Evolutionary conservation across 108 stramenopile genomes (phyloP).

Genomic region (Nitzschia palea): DNA sequence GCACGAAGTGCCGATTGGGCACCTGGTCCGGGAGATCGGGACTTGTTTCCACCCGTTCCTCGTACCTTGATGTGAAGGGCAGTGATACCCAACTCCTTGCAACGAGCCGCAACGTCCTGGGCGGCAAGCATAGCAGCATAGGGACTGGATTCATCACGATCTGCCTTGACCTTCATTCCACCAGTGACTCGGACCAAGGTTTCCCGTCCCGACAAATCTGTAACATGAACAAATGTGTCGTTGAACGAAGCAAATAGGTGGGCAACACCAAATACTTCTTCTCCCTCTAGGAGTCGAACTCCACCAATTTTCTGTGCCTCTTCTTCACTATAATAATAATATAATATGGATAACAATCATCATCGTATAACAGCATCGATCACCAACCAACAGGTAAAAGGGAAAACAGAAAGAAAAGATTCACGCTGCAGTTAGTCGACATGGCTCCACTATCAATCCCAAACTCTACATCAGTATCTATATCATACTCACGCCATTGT

Average conservation of each 20-base stretch:
- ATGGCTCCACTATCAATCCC: too few species aligned
- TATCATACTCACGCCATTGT: too few species aligned
- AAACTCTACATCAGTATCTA: too few species aligned
- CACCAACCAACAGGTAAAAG: too few species aligned
- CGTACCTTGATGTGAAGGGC: constrained; percentile 99
- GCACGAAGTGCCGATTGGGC: constrained; percentile 98
- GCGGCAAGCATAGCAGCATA: constrained; percentile 99
- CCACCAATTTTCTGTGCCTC: constrained; percentile 45
- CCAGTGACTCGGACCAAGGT: constrained; percentile 99
- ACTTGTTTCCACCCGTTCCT: constrained; percentile 98
- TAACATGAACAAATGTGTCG: constrained; percentile 99
- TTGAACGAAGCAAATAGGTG: constrained; percentile 99
- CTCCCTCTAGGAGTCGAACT: constrained; percentile 79
- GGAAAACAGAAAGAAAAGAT: too few species aligned
- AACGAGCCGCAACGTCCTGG: constrained; percentile 95
- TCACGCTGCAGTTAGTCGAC: too few species aligned
- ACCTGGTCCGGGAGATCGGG: constrained; percentile 96
- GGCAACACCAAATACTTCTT: constrained; percentile 98
- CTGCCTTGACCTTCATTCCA: constrained; percentile 99
- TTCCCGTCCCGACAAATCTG: constrained; percentile 99
- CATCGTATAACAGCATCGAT: too few species aligned
- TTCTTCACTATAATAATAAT: constrained; percentile 28
- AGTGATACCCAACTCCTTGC: constrained; percentile 98
- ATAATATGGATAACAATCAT: too few species aligned
- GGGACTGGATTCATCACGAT: constrained; percentile 98